Base-by-base conservation (phyloP, 2,329 filamentous ascomycete species). In the Talaromyces sp. region DNA sequence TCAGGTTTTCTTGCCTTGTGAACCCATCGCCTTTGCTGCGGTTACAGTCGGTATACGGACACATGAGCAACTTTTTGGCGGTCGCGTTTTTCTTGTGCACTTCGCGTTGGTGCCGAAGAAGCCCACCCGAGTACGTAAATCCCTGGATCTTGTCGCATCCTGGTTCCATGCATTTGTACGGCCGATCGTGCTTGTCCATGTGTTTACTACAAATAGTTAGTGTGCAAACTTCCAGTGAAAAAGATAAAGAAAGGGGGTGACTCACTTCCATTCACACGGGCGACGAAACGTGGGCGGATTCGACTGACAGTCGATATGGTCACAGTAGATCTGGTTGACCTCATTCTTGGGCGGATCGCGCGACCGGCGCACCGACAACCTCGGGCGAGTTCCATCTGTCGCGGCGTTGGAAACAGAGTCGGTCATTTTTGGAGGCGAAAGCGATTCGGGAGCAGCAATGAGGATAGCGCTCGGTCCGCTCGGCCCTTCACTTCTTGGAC, bases 161-260 rank as follows among this genome's bases (percentile, higher is more conserved):
- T n/a, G 85, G 82, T 50, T 89, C 87, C 24, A 80, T 82, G 75
- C 93, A 98, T 69, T 92, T 90, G 72, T 97, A 98, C 1, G 93
- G 93, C 13, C 93, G 84, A 67, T 96, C 92, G 73, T 98, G 93
- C 74, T 96, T 96, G 78, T 98, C 93, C 93, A 97, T 97, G 73
- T 98, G 93, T 78, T 98, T 97, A 72, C 91, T 96, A 65, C 24
- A 9, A 41, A 56, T 58, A 32, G 50, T 60, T 43, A 59, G 57
- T 35, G 46, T 31, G 13, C n/a, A 55, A 60, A 24, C 29, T 58
- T 10, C 29, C 31, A 63, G 75, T 75, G 68, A 64, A 59, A 56
- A 29, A 43, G 51, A 26, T 32, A 59, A n/a, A 7, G 11, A 60
- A n/a, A 19, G 29, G 26, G 21, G 13, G 24, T 7, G 60, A 84